Conservation (phyloP, 75 land plant genomes). For the Pseudotsuga menziesii region DNA sequence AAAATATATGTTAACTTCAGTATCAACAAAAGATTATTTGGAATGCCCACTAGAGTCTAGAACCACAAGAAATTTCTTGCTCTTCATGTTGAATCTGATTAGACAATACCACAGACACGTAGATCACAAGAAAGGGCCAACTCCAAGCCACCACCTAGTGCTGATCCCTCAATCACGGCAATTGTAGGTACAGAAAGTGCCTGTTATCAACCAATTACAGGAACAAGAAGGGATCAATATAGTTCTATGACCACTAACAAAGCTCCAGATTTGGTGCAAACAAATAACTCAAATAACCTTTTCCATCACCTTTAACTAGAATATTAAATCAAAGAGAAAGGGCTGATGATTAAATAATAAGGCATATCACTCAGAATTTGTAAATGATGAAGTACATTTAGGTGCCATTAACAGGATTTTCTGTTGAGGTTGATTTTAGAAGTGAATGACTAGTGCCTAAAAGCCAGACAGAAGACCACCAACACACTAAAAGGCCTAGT, state of each 20-base stretch:
- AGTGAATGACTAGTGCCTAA: no score
- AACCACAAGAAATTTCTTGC: background rate
- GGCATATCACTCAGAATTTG: background rate
- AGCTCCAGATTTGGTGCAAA: slow-evolving; percentile 32
- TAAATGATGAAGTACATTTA: background rate
- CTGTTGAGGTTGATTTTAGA: no score
- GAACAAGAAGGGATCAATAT: slow-evolving; percentile 2
- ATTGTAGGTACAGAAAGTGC: slow-evolving; percentile 78
- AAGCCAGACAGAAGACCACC: no score
- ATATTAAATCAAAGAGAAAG: background rate
- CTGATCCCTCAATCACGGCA: slow-evolving; percentile 91
- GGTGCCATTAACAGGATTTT: background rate
- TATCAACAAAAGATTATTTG: background rate
- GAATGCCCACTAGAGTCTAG: background rate
- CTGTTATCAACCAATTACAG: slow-evolving; percentile 27
- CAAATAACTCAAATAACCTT: background rate
- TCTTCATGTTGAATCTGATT: background rate
- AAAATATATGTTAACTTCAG: background rate
- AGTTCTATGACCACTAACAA: slow-evolving; percentile 1
- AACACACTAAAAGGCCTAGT: no score
- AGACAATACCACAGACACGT: slow-evolving; percentile 77
- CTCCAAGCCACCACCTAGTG: slow-evolving; percentile 98
- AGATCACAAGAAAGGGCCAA: slow-evolving; percentile 93
- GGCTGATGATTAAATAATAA: background rate
- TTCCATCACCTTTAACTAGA: background rate